Conservation (phyloP, 2,329 filamentous ascomycete genomes). For the Elsinoe necatrix region DNA sequence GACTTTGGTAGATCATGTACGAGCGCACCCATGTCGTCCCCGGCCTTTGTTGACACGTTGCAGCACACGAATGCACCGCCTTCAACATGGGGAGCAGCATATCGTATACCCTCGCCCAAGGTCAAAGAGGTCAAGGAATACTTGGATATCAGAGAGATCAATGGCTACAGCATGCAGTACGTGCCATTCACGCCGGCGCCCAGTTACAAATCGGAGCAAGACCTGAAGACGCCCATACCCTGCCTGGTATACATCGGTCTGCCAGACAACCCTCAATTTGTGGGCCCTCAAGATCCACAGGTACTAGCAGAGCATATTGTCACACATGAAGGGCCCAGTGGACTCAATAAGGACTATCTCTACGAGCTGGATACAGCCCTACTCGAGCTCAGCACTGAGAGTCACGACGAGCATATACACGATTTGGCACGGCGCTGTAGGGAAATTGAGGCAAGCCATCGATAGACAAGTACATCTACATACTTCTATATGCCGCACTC, state of each 20-base stretch:
- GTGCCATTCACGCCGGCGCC: slow-evolving; percentile 66
- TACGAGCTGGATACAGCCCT: slow-evolving; percentile 70
- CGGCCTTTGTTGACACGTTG: slow-evolving; percentile 1
- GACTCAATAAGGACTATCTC: slow-evolving; percentile 83
- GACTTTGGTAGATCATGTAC: slow-evolving; percentile 57
- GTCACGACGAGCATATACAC: slow-evolving; percentile 72
- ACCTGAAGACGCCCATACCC: slow-evolving; percentile 32
- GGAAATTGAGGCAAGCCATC: slow-evolving; percentile 44
- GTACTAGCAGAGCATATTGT: slow-evolving; percentile 73
- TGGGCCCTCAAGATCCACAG: slow-evolving; percentile 72
- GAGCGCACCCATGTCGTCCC: background rate
- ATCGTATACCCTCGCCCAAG: slow-evolving; percentile 54
- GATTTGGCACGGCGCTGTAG: slow-evolving; percentile 70
- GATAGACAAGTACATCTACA: background rate
- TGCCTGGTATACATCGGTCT: slow-evolving; percentile 90
- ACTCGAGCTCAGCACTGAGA: slow-evolving; percentile 61
- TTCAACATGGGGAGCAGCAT: slow-evolving; percentile 79
- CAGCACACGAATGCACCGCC: slow-evolving; percentile 53
- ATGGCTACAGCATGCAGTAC: slow-evolving; percentile 91
- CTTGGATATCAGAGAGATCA: slow-evolving; percentile 93
- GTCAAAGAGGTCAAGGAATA: slow-evolving; percentile 79
- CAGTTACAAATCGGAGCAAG: slow-evolving; percentile 37
- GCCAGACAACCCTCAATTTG: slow-evolving; percentile 85
- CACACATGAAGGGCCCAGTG: slow-evolving; percentile 69
- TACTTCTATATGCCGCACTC: background rate